These are phyloP conservation scores for Davidsoniella virescens DNA, from an alignment of 2,329 filamentous ascomycete genomes.

Conservation along the genomic window DNA sequence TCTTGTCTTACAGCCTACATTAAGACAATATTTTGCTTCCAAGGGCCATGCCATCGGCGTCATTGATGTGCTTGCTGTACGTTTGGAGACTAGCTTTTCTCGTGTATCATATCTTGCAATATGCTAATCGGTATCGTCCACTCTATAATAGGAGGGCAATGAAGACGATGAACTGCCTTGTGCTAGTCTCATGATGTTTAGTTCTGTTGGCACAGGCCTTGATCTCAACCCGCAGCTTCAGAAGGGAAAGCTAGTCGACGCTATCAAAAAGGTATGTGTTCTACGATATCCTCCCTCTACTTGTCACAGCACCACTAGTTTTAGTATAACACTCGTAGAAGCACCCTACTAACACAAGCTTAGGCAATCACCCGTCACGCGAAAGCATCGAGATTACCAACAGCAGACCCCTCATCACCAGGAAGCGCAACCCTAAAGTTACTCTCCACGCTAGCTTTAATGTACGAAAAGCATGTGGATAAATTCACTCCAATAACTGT, in stretches of 20 bases:
- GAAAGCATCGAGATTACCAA: constrained; percentile 12
- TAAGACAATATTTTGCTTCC: constrained; percentile 14
- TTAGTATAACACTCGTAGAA: neutral
- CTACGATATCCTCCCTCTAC: neutral
- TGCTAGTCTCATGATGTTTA: constrained; percentile 14
- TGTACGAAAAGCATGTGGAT: constrained; percentile 14
- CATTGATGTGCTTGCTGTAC: constrained; percentile 11
- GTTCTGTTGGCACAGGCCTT: constrained; percentile 12
- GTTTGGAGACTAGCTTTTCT: neutral
- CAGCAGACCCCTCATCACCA: constrained; percentile 14
- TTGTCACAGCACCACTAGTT: neutral
- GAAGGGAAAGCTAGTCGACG: constrained; percentile 14
- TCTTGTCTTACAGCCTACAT: constrained; percentile 11
- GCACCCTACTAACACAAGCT: neutral
- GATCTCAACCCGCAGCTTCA: constrained; percentile 28
- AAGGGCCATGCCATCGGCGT: constrained; percentile 11
- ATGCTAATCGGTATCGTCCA: neutral
- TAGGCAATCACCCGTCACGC: constrained; percentile 14
- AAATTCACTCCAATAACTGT: constrained; percentile 13
- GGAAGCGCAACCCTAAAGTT: constrained; percentile 15
- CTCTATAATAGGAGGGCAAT: constrained; percentile 10
- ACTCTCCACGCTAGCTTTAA: constrained; percentile 15
- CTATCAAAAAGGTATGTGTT: constrained; percentile 13
- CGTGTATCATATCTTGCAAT: neutral
- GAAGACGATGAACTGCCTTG: constrained; percentile 14